Evolutionary conservation across 2,329 filamentous ascomycete genomes (phyloP), one percentile per base, ranked within the genome.

Genomic region (Talaromyces atroroseus): DNA sequence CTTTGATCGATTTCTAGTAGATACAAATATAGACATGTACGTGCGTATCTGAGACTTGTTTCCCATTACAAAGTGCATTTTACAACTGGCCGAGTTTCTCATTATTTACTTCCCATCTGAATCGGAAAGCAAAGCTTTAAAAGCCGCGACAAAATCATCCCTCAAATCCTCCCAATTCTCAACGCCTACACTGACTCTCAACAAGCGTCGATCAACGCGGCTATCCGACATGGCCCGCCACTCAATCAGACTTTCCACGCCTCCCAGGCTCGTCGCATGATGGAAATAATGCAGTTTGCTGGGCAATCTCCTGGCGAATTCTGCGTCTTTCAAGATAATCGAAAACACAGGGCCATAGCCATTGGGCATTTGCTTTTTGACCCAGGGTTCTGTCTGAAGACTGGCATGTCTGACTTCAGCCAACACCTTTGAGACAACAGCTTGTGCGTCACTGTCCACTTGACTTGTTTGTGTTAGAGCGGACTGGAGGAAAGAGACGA

Each of bases 201-300:
- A 66, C 69, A 97, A 71, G 57, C 82, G 78, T 66, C 79, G 82
- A 67, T 95, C 89, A 40, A 95, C 85, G 1, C 71, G 78, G 2
- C 73, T 65, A 77, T 99, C 94, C 58, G 85, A 87, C 90, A 99
- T 94, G 49, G 88, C 83, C 58, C 94, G 81, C 94, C 94, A 99
- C 80, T 99, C 94, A 64, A 99, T 92, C 76, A 97, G 74, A 67
- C 90, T 94, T 81, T 97, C 94, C 10, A 97, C 90, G 4, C 94
- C 92, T 2, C 94, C 94, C 26, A 97, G 74, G 71, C 89, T 95
- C 2, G 94, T 99, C 5, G 94, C 94, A 73, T 99, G 94, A 65
- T 96, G 90, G 77, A 97, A 97, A 46, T 96, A 80, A 2, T 78
- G 69, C 69, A 97, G 74, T 71, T 89, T 88, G 66, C 86, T 88